phyloP scores from a whole-genome alignment of 495 filamentous ascomycete species.

The Talaromyces stipitatus region DNA sequence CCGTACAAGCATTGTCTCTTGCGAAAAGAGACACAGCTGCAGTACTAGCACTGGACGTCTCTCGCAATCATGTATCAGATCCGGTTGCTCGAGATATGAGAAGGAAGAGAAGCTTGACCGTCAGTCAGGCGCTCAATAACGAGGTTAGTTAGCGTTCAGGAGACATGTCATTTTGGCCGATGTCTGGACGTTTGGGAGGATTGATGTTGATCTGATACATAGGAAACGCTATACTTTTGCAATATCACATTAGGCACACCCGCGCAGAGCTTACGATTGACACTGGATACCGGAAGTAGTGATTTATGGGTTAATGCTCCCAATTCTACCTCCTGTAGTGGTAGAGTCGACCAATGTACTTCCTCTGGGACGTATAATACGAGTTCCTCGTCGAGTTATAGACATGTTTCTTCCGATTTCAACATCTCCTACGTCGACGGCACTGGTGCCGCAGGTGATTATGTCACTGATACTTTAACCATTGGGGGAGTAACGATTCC shows the following conservation, averaged over 20 bases:
- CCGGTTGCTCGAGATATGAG: conserved; percentile 28
- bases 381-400: conserved; percentile 75
- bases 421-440: conserved; percentile 91
- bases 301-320: conserved; percentile 83
- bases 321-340: conserved; percentile 51
- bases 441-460: conserved; percentile 72
- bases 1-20: conserved; percentile 18
- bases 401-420: conserved; percentile 69
- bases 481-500: conserved; percentile 57
- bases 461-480: conserved; percentile 68
- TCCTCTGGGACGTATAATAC: conserved; percentile 59
- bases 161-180: background rate
- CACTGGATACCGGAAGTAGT: conserved; percentile 79
- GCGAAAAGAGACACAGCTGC: conserved; percentile 25
- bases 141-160: conserved; percentile 20
- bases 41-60: conserved; percentile 30
- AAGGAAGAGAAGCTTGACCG: conserved; percentile 25
- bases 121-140: conserved; percentile 32
- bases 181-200: background rate
- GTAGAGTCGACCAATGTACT: conserved; percentile 38
- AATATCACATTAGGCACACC: conserved; percentile 71
- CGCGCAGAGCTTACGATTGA: conserved; percentile 51
- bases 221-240: conserved; percentile 57
- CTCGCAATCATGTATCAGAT: conserved; percentile 27
- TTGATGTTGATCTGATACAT: background rate